Evolutionary conservation across 1,284 basidiomycete species (phyloP).

Genomic region (Sporisorium iseilematis-ciliati): DNA sequence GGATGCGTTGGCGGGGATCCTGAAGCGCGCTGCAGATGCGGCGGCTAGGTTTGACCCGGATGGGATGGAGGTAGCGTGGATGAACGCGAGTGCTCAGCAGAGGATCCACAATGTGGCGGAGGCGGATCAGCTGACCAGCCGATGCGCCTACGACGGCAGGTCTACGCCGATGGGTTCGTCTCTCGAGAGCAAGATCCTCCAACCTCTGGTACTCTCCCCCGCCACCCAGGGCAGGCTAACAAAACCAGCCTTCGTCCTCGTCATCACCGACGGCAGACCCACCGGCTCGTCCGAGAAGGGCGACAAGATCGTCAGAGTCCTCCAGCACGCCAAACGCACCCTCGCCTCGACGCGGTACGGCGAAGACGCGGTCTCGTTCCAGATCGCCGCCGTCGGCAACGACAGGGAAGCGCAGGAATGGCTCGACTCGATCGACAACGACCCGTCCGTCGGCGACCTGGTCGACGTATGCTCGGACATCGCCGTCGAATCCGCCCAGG

Average conservation of each 20-base stretch:
- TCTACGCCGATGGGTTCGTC: conserved; percentile 57
- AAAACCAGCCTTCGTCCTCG: conserved; percentile 54
- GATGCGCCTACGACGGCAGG: conserved; percentile 48
- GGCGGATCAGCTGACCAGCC: conserved; percentile 37
- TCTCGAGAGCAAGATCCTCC: conserved; percentile 51
- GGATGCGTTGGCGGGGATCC: conserved; percentile 48
- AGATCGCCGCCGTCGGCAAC: conserved; percentile 61
- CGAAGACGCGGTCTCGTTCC: conserved; percentile 57
- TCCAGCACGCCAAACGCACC: conserved; percentile 45
- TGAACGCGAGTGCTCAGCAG: conserved; percentile 41
- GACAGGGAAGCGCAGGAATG: conserved; percentile 62
- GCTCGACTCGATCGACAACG: conserved; percentile 62
- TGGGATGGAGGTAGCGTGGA: conserved; percentile 61
- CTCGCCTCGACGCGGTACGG: conserved; percentile 43
- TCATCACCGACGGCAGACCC: conserved; percentile 61
- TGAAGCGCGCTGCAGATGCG: conserved; percentile 57
- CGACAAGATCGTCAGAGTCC: conserved; percentile 53
- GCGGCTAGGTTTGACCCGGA: conserved; percentile 58
- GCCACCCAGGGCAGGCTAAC: conserved; percentile 27
- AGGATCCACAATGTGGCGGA: conserved; percentile 51
- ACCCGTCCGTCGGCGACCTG: conserved; percentile 55
- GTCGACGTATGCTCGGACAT: conserved; percentile 62
- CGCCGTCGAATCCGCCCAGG: conserved; percentile 50
- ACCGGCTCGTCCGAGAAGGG: conserved; percentile 49
- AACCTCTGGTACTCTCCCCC: conserved; percentile 41